Evolutionary conservation across 2,329 filamentous ascomycete genomes (phyloP).

Genomic region (Geosmithia putterillii): DNA sequence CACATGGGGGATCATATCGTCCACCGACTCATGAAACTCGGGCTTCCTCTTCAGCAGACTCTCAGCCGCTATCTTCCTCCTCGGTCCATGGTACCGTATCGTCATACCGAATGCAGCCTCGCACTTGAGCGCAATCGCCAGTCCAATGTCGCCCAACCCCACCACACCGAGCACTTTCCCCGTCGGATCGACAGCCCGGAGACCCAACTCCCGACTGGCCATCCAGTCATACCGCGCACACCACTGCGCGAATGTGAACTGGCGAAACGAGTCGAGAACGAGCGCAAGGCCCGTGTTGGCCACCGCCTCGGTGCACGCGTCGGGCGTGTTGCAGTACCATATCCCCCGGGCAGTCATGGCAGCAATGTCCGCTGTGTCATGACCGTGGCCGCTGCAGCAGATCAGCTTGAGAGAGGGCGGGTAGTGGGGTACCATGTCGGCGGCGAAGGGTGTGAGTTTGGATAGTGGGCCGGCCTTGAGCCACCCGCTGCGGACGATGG

Average conservation of each 20-base stretch:
- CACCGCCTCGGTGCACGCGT: constrained; percentile 38
- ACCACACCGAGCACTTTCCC: constrained; percentile 29
- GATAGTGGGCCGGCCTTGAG: constrained; percentile 7
- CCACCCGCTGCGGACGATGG: constrained; percentile 7
- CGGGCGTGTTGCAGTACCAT: constrained; percentile 39
- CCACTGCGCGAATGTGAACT: constrained; percentile 25
- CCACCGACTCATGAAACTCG: constrained; percentile 19
- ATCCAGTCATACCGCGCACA: constrained; percentile 21
- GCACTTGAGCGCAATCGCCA: constrained; percentile 3
- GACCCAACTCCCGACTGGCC: constrained; percentile 10
- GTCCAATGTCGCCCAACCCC: constrained; percentile 28
- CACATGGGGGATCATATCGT: constrained; percentile 21
- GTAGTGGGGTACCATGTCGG: constrained; percentile 6
- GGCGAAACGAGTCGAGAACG: constrained; percentile 22
- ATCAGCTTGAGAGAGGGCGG: constrained; percentile 6
- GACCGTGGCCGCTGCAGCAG: constrained; percentile 7
- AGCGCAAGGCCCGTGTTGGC: constrained; percentile 30
- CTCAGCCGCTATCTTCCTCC: constrained; percentile 10
- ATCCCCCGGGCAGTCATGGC: constrained; percentile 29
- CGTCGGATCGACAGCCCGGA: constrained; percentile 22
- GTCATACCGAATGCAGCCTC: constrained; percentile 23
- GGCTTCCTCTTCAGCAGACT: constrained; percentile 18
- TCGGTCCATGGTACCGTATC: constrained; percentile 26
- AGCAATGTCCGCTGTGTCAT: constrained; percentile 17
- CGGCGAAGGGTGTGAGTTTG: constrained; percentile 5